Conservation (phyloP, 805 yeast genomes). For the Suhomyces pyralidae region DNA sequence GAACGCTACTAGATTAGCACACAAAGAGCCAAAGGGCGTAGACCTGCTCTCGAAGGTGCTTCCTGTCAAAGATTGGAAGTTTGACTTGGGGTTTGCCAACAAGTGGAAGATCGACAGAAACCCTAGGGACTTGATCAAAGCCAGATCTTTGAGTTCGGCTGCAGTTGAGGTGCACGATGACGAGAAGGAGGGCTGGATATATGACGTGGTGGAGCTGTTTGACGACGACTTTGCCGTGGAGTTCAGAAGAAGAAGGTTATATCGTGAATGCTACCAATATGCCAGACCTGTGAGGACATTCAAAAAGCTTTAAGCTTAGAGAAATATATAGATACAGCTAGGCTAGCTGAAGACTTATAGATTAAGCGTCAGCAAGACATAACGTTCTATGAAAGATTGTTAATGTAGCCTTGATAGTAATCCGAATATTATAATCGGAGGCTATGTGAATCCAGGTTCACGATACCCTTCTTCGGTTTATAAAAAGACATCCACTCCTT, state of each 20-base stretch:
- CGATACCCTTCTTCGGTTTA: too few relatives aligned
- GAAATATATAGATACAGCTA: not conserved
- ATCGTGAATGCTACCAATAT: slow-evolving; percentile 42
- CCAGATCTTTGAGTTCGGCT: slow-evolving; percentile 29
- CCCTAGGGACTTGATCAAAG: slow-evolving; percentile 51
- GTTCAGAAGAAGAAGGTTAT: slow-evolving; percentile 58
- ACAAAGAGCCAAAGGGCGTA: slow-evolving; percentile 66
- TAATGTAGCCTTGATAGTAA: too few relatives aligned
- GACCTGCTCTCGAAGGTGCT: slow-evolving; percentile 49
- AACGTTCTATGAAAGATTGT: not conserved
- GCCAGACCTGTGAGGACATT: slow-evolving; percentile 8
- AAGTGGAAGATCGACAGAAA: slow-evolving; percentile 65
- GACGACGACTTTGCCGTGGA: slow-evolving; percentile 37
- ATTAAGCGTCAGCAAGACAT: not conserved
- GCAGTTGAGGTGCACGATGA: slow-evolving; percentile 27
- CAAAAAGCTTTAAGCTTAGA: not conserved
- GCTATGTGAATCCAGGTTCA: too few relatives aligned
- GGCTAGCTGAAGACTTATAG: not conserved
- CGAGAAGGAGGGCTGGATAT: slow-evolving; percentile 50
- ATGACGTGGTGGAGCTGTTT: slow-evolving; percentile 30
- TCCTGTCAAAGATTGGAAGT: slow-evolving; percentile 77
- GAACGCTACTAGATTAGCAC: slow-evolving; percentile 38
- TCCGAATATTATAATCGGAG: too few relatives aligned
- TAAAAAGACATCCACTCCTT: too few relatives aligned
- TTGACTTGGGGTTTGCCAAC: slow-evolving; percentile 47